These are phyloP conservation scores for Talaromyces atroroseus DNA, from an alignment of 2,329 filamentous ascomycete species.

Conservation along the genomic window DNA sequence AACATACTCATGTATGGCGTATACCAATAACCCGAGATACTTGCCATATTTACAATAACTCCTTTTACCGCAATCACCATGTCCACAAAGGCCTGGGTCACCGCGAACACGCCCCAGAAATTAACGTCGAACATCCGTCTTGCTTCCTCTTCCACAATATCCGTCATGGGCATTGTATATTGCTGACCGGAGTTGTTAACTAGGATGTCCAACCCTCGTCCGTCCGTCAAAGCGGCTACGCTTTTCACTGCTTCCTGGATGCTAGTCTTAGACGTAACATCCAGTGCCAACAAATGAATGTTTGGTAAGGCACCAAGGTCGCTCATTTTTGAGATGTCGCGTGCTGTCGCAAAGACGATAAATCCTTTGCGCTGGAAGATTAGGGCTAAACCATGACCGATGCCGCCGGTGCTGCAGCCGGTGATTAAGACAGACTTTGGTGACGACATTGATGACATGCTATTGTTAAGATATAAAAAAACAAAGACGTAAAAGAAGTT, in stretches of 20 bases:
- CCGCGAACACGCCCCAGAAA: not conserved
- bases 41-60: not conserved
- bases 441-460: not conserved
- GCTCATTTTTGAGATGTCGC: not conserved
- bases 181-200: not conserved
- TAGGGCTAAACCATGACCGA: constrained; percentile 4
- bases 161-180: not conserved
- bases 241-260: not conserved
- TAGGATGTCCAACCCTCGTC: not conserved
- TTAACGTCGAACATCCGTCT: not conserved
- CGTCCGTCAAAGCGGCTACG: not conserved
- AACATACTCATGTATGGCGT: not conserved
- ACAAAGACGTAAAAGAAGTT: not conserved
- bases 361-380: constrained; percentile 5
- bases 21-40: not conserved
- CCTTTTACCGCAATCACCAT: not conserved
- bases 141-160: not conserved
- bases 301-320: not conserved
- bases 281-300: not conserved
- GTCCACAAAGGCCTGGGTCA: not conserved
- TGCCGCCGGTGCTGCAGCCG: constrained; percentile 1
- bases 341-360: not conserved
- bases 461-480: not conserved
- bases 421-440: constrained; percentile 1
- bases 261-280: not conserved